These are phyloP conservation scores for Styphnolobium japonicum DNA, from an alignment of 306 rosid species.

Conservation along the genomic window DNA sequence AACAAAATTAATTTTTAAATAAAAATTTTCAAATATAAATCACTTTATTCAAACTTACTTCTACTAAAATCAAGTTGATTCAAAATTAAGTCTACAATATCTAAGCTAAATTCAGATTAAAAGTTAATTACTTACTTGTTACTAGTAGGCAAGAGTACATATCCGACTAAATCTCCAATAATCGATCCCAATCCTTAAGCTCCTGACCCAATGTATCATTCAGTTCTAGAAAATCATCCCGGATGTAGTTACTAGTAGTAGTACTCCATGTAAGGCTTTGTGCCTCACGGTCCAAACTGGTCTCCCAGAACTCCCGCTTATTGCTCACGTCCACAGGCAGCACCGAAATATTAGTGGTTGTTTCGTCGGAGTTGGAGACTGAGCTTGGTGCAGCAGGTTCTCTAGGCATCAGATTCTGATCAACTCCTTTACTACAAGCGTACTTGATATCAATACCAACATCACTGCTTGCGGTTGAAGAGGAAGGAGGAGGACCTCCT, in stretches of 20 bases:
- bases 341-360: not conserved
- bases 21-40: too few species aligned
- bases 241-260: not conserved
- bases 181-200: constrained; percentile 18
- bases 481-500: not conserved
- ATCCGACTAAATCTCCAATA: not conserved
- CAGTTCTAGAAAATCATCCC: constrained; percentile 13
- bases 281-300: not conserved
- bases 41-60: too few species aligned
- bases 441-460: not conserved
- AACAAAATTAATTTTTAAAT: too few species aligned
- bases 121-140: not conserved
- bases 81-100: too few species aligned
- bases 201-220: not conserved
- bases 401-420: not conserved
- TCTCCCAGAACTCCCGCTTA: not conserved
- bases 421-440: too few species aligned
- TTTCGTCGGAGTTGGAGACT: not conserved
- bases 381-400: not conserved
- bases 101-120: not conserved
- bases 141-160: not conserved
- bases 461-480: not conserved
- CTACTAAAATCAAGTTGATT: too few species aligned
- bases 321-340: not conserved
- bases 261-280: not conserved